Conservation (phyloP, 345 rosid genomes). For the Eucalyptus polybractea region DNA sequence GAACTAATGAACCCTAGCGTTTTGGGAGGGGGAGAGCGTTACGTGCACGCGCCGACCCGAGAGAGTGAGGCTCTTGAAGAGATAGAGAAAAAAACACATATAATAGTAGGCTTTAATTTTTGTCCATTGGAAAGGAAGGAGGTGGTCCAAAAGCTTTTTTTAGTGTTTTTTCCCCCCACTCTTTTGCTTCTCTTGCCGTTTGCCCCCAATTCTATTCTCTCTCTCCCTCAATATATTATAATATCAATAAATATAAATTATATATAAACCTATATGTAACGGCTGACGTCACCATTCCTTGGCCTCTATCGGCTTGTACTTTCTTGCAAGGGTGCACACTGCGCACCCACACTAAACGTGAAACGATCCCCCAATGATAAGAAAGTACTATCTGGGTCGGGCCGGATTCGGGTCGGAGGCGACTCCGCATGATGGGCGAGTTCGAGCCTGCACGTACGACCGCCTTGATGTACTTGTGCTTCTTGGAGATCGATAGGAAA, state of each 20-base stretch:
- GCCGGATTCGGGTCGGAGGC: not conserved
- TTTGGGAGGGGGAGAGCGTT: not conserved
- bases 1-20: not conserved
- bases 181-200: not conserved
- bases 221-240: not conserved
- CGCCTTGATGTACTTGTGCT: not conserved
- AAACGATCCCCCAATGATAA: not conserved
- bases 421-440: not conserved
- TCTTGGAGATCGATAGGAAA: not conserved
- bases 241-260: too few species aligned
- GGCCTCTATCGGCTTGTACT: not conserved
- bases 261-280: not conserved
- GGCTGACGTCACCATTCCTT: not conserved
- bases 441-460: fast-evolving
- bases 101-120: not conserved
- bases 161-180: not conserved
- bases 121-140: not conserved
- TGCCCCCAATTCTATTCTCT: not conserved
- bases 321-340: not conserved
- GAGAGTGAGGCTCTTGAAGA: not conserved
- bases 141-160: not conserved
- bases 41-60: not conserved
- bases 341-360: not conserved
- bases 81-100: not conserved
- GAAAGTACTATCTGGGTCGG: not conserved